These are phyloP conservation scores for Mediolabrus comicus DNA, from an alignment of 108 stramenopile species.

Conservation along the genomic window DNA sequence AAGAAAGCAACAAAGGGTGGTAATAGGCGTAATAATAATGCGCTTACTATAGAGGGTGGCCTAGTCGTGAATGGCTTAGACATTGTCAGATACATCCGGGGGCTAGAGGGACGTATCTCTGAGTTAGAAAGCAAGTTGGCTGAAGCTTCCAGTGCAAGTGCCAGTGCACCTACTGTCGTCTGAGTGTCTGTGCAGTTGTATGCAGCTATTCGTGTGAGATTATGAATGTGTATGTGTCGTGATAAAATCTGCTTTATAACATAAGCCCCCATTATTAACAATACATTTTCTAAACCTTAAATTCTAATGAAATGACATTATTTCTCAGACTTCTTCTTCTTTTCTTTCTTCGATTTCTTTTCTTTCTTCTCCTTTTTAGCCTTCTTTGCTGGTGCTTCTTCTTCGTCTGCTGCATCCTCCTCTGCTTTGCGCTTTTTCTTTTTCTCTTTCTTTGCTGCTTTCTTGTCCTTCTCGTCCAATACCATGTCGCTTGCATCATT, in stretches of 20 bases:
- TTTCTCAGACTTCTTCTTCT: slow-evolving; percentile 55
- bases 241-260: no score
- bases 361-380: slow-evolving; percentile 48
- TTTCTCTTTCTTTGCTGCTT: slow-evolving; percentile 63
- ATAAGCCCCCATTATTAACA: neutral
- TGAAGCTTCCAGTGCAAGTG: no score
- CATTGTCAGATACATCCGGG: neutral
- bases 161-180: no score
- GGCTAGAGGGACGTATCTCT: neutral
- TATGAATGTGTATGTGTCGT: no score
- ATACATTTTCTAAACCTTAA: neutral
- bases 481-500: slow-evolving; percentile 91
- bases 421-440: slow-evolving; percentile 85
- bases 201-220: no score
- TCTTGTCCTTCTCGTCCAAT: slow-evolving; percentile 50
- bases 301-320: slow-evolving; percentile 9
- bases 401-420: slow-evolving; percentile 34
- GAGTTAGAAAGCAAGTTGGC: neutral
- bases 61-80: neutral
- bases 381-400: slow-evolving; percentile 35
- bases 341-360: slow-evolving; percentile 51
- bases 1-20: neutral
- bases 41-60: neutral
- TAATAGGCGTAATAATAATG: neutral
- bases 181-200: no score